Evolutionary conservation across 2,329 filamentous ascomycete genomes (phyloP), one percentile per base, ranked within the genome.

Genomic region (Bimuria novae-zelandiae): DNA sequence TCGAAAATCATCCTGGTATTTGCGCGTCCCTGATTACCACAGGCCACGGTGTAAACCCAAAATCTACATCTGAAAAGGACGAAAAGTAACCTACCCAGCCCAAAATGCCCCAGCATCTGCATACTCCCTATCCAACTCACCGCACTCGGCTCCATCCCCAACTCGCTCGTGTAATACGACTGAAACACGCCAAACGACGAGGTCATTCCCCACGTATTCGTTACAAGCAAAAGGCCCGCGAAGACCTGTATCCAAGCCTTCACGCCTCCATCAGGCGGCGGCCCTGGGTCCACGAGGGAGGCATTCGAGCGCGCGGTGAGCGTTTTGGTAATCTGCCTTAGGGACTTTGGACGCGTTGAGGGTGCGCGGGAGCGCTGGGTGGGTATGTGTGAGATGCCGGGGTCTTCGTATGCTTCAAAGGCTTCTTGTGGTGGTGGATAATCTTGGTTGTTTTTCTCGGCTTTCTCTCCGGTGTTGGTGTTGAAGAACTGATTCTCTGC

Each of bases 91-190:
- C 36, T 16, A 54, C 52, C 52, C 1, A 54, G 19, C 4, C 52
- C 52, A 32, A 79, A 80, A 21, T 79, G 73, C 11, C 78, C 60
- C 54, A 78, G 78, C 52, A 79, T 76, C 60, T 79, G 77, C 30
- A 79, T 68, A 41, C 75, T 77, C 1, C 78, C 78, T 2, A 80
- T 73, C 78, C 78, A 80, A 7, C 78, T 77, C 21, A 80, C 77
- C 32, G 77, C 73, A 3, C 77, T 79, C 8, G 54, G 51, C 21
- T 61, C 52, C 14, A 59, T 49, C 2, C 54, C 50, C 19, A 66
- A 40, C 8, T 56, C 51, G 6, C 42, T 37, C n/a, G 58, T 61
- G 39, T 67, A 67, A 49, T 67, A 64, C 14, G 60, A 40, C 32
- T 67, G 64, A 37, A 66, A 67, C 4, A 61, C 59, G 7, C 64